A percentile compares a stretch with the other conserved stretches of the same genome.
Evolutionary conservation across 2,329 filamentous ascomycete genomes (phyloP).

Genomic region (Ophiosphaerella narmari): DNA sequence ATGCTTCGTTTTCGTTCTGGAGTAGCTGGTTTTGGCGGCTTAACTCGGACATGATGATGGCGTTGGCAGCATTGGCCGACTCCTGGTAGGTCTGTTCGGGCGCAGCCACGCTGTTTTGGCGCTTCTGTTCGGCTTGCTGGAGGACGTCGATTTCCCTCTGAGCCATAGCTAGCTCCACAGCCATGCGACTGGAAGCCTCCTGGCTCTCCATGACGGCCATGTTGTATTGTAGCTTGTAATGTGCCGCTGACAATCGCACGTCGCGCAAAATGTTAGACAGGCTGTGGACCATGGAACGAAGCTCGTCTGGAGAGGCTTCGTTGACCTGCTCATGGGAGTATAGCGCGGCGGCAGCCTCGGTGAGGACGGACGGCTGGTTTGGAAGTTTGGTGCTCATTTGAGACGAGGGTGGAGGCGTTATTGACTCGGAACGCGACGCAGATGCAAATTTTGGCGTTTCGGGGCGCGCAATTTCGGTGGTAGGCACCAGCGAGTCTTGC

Average conservation of each 20-base stretch:
- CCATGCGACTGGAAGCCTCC: conserved; percentile 82
- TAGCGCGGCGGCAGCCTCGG: conserved; percentile 44
- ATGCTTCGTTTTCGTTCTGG: conserved; percentile 66
- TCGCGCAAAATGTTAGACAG: conserved; percentile 63
- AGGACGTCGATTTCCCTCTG: conserved; percentile 84
- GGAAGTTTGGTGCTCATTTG: conserved; percentile 53
- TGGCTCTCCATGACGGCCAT: conserved; percentile 82
- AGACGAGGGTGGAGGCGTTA: conserved; percentile 68
- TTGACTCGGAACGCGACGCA: conserved; percentile 37
- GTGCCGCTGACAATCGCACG: conserved; percentile 80
- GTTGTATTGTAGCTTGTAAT: conserved; percentile 88
- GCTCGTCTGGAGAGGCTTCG: conserved; percentile 55
- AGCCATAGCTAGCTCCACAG: conserved; percentile 91
- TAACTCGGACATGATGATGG: conserved; percentile 55
- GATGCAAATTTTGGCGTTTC: conserved; percentile 29
- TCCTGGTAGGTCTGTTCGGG: conserved; percentile 59
- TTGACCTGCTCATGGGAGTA: conserved; percentile 59
- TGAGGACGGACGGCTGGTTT: conserved; percentile 29
- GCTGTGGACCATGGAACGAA: conserved; percentile 59
- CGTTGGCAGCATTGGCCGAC: conserved; percentile 60
- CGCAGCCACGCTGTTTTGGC: conserved; percentile 59
- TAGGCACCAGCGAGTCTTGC: conserved; percentile 38
- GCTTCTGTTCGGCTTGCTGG: conserved; percentile 72
- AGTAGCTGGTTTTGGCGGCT: conserved; percentile 65
- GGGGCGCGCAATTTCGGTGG: conserved; percentile 35